Base-by-base conservation (phyloP, 148 eudicot genomes). In the Spergularia bocconei region DNA sequence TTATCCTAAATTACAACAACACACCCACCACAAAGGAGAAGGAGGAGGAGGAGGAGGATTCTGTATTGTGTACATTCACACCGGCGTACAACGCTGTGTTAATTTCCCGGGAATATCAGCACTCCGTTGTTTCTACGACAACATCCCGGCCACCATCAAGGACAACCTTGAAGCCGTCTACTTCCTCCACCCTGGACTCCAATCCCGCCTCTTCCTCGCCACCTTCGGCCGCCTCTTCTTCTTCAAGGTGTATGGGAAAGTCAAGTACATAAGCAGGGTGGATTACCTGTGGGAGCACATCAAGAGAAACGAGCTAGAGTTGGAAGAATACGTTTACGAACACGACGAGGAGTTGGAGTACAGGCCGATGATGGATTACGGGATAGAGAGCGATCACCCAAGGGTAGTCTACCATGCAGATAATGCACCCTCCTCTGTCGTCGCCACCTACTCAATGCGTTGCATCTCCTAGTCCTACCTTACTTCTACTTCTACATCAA, bases 261-360 rank as follows among this genome's bases (percentile, higher is more conserved):
- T 91, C 29, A 89, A 50, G 69, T 91, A 88, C 16, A 73, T 89
- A 70, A 87, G 76, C 81, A 83, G 92, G 70, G 67, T 89, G 71
- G 91, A 82, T 77, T 88, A 81, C 12, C 69, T 91, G 78, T 91
- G 92, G 92, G 96, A 91, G 23, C 83, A 89, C 33, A 80, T 89
- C 11, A 73, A 85, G 71, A 86, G 92, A 84, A 89, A 80, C 38
- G 91, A 83, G 73, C 77, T 88, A 15, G 87, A 86, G 65, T 59
- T 91, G 2, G 91, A 89, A 0, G 89, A 89, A 12, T 91, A 79
- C 16, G 96, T 91, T 67, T 68, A 79, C 38, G 89, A 91, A 60
- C 96, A 89, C 19, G 96, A 91, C 59, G 85, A 88, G 55, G 92
- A 88, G n/a, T 75, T 91, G 19, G 96, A 91, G 81, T 81, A 83